phyloP scores from a whole-genome alignment of 2,329 filamentous ascomycete species.

The Fusarium fujikuroi region DNA sequence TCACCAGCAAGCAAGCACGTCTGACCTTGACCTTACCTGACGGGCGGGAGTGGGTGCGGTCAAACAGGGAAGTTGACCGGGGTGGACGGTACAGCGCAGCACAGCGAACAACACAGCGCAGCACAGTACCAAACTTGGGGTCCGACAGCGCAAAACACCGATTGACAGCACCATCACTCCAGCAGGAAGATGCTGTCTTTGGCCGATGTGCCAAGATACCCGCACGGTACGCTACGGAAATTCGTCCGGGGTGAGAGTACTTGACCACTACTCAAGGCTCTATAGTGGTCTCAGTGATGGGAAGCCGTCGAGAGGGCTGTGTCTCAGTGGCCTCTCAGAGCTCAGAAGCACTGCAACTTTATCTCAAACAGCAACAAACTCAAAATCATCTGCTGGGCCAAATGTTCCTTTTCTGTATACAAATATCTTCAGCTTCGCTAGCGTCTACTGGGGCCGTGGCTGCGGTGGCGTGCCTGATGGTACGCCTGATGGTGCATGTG shows the following conservation, averaged over 20 bases:
- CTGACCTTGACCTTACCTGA: constrained; percentile 36
- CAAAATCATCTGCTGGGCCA: not conserved
- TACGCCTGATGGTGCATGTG: constrained; percentile 33
- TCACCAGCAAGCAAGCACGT: not conserved
- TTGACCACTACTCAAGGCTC: constrained; percentile 11
- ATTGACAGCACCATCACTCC: constrained; percentile 13
- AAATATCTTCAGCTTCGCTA: constrained; percentile 35
- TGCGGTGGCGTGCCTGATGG: constrained; percentile 43
- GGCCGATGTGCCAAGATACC: constrained; percentile 37
- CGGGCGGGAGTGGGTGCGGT: constrained; percentile 43
- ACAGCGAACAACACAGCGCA: constrained; percentile 22
- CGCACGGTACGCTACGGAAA: constrained; percentile 37
- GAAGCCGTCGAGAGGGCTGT: not conserved
- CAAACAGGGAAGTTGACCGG: constrained; percentile 45
- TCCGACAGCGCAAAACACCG: constrained; percentile 11
- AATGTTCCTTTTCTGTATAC: constrained; percentile 18
- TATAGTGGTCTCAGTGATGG: not conserved
- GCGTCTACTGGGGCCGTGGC: constrained; percentile 42
- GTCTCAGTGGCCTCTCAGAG: not conserved
- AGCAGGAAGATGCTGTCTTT: constrained; percentile 27
- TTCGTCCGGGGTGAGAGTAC: constrained; percentile 34
- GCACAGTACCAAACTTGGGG: constrained; percentile 30
- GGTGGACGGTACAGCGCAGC: constrained; percentile 24
- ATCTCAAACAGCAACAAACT: not conserved
- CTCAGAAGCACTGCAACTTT: not conserved